A percentile compares a stretch with the other conserved stretches of the same genome.
phyloP scores from a whole-genome alignment of 768 basidiomycete species.

The Coprinopsis cinerea region DNA sequence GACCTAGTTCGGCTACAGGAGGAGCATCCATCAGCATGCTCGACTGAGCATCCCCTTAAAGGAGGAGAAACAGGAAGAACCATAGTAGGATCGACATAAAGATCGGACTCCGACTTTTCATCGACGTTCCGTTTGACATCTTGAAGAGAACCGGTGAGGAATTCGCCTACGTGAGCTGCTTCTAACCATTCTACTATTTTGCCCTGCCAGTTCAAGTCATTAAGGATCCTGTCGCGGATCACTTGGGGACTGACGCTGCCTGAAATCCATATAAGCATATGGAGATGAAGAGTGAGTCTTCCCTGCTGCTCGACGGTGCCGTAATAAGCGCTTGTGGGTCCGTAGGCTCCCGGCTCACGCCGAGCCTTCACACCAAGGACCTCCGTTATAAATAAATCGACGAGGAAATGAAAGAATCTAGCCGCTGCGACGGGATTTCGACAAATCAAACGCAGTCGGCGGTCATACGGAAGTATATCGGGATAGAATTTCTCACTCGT shows the following conservation, averaged over 20 bases:
- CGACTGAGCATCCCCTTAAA: background rate
- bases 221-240: too few relatives aligned
- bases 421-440: background rate
- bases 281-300: slow-evolving; percentile 5
- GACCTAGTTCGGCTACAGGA: background rate
- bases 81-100: background rate
- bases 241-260: background rate
- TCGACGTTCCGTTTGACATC: background rate
- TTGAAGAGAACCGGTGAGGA: background rate
- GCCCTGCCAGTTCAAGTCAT: background rate
- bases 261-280: slow-evolving; percentile 1
- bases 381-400: slow-evolving; percentile 19
- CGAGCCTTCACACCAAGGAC: slow-evolving; percentile 8
- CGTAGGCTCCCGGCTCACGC: slow-evolving; percentile 2
- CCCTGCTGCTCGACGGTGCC: slow-evolving; percentile 9
- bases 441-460: slow-evolving; percentile 5
- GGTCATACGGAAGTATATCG: slow-evolving; percentile 2
- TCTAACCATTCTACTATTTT: background rate
- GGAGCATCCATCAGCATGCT: background rate
- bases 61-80: background rate
- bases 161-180: background rate
- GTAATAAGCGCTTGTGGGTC: slow-evolving; percentile 6
- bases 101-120: background rate
- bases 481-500: slow-evolving; percentile 18
- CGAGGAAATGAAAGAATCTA: slow-evolving; percentile 12